Evolutionary conservation across 2,329 filamentous ascomycete species (phyloP).

Genomic region (Monosporascus sp.): DNA sequence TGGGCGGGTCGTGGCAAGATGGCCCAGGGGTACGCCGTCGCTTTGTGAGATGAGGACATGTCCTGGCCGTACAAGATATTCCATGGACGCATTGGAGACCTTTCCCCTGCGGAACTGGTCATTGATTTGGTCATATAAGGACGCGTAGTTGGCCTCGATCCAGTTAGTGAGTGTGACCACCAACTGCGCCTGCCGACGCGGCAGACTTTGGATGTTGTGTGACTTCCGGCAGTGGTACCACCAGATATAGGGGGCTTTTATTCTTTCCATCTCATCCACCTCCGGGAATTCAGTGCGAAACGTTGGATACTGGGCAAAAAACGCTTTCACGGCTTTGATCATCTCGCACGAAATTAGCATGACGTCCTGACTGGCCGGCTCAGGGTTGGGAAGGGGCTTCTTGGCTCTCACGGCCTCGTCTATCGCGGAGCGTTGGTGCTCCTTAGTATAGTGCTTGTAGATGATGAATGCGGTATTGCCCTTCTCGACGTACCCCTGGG

Average conservation of each 20-base stretch:
- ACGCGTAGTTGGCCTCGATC: slow-evolving; percentile 4
- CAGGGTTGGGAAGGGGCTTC: neutral
- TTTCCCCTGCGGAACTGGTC: neutral
- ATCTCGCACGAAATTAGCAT: neutral
- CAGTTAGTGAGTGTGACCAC: slow-evolving; percentile 2
- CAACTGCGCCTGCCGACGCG: neutral
- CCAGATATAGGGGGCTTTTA: slow-evolving; percentile 3
- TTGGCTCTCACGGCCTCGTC: neutral
- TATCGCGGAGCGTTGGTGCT: neutral
- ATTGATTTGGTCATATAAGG: neutral
- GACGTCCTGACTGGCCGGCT: neutral
- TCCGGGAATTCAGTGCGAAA: slow-evolving; percentile 3
- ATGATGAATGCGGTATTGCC: neutral
- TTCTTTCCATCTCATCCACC: neutral
- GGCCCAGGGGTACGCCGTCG: neutral
- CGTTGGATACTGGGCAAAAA: slow-evolving; percentile 3
- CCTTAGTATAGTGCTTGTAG: neutral
- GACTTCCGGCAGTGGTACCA: slow-evolving; percentile 7
- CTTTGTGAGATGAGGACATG: neutral
- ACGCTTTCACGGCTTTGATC: neutral
- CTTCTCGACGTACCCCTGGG: neutral
- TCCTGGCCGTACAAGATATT: slow-evolving; percentile 1
- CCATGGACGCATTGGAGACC: neutral
- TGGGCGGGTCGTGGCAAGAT: neutral
- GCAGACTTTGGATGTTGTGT: neutral